Evolutionary conservation across 768 basidiomycete genomes (phyloP).

Genomic region (Leccinum longicurvipes): DNA sequence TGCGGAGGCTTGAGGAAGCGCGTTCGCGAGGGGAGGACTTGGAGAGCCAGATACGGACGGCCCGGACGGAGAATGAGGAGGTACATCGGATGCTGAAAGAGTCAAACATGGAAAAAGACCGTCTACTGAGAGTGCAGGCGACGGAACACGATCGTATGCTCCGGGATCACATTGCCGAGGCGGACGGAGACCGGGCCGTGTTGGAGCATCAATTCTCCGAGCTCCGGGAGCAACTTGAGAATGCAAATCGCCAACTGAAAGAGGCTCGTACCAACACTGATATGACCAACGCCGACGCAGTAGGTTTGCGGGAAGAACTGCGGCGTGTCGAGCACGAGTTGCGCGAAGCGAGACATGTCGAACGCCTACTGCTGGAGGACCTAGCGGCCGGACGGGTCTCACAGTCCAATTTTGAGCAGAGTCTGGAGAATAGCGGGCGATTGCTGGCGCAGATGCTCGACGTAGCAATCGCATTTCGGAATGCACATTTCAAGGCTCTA

Average conservation of each 20-base stretch:
- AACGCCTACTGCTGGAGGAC: slow-evolving; percentile 71
- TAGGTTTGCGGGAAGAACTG: slow-evolving; percentile 69
- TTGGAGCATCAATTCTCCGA: slow-evolving; percentile 85
- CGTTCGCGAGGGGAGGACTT: slow-evolving; percentile 71
- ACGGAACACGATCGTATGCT: slow-evolving; percentile 64
- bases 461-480: slow-evolving; percentile 73
- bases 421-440: slow-evolving; percentile 60
- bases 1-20: slow-evolving; percentile 72
- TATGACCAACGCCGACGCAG: slow-evolving; percentile 63
- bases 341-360: slow-evolving; percentile 61
- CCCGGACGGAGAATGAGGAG: slow-evolving; percentile 68
- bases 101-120: slow-evolving; percentile 75
- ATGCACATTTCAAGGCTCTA: slow-evolving; percentile 72
- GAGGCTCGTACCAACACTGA: slow-evolving; percentile 59
- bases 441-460: slow-evolving; percentile 81
- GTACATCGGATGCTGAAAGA: slow-evolving; percentile 61
- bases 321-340: slow-evolving; percentile 69
- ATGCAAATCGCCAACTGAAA: slow-evolving; percentile 58
- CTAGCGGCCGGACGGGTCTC: slow-evolving; percentile 65
- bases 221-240: slow-evolving; percentile 59
- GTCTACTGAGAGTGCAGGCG: slow-evolving; percentile 67
- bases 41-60: slow-evolving; percentile 68
- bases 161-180: slow-evolving; percentile 87
- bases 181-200: slow-evolving; percentile 90
- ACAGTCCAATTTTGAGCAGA: slow-evolving; percentile 64